Percentiles rank a stretch among this genome's conserved stretches.
Evolutionary conservation across 495 filamentous ascomycete species (phyloP).

Genomic region (Hypoxylon fragiforme): DNA sequence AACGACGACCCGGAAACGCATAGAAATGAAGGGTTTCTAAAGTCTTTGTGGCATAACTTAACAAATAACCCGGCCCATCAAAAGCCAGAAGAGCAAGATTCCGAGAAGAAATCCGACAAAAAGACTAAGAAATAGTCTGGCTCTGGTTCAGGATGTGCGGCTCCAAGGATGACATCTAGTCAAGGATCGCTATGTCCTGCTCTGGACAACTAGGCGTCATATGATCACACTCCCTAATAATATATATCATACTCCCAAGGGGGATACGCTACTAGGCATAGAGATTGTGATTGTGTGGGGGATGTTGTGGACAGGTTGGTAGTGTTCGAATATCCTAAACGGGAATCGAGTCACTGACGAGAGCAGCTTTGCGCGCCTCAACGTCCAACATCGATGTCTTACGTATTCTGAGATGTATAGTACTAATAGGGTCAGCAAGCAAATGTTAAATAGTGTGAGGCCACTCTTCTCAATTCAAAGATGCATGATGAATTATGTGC

Average conservation of each 20-base stretch:
- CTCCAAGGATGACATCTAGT: neutral
- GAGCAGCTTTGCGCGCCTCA: slow-evolving; percentile 20
- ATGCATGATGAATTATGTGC: slow-evolving; percentile 9
- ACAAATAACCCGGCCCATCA: slow-evolving; percentile 70
- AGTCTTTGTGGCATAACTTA: slow-evolving; percentile 84
- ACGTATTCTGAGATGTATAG: slow-evolving; percentile 22
- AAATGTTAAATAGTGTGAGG: slow-evolving; percentile 21
- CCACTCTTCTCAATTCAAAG: slow-evolving; percentile 40
- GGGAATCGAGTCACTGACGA: slow-evolving; percentile 15
- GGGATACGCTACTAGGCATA: slow-evolving; percentile 20
- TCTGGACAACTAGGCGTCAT: neutral
- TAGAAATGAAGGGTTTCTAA: slow-evolving; percentile 83
- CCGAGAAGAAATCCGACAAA: slow-evolving; percentile 43
- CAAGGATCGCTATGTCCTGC: neutral
- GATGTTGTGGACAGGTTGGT: slow-evolving; percentile 24
- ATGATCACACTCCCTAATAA: slow-evolving; percentile 1
- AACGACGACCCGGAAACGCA: slow-evolving; percentile 50
- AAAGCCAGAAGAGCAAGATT: slow-evolving; percentile 39
- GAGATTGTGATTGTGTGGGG: slow-evolving; percentile 29
- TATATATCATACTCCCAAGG: slow-evolving; percentile 26
- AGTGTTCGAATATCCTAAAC: slow-evolving; percentile 9
- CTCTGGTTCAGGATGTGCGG: slow-evolving; percentile 50
- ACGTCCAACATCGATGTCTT: slow-evolving; percentile 12
- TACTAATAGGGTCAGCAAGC: slow-evolving; percentile 21
- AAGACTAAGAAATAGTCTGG: slow-evolving; percentile 63